Base-by-base conservation (phyloP, 768 basidiomycete species). In the Phylloporus sp. region DNA sequence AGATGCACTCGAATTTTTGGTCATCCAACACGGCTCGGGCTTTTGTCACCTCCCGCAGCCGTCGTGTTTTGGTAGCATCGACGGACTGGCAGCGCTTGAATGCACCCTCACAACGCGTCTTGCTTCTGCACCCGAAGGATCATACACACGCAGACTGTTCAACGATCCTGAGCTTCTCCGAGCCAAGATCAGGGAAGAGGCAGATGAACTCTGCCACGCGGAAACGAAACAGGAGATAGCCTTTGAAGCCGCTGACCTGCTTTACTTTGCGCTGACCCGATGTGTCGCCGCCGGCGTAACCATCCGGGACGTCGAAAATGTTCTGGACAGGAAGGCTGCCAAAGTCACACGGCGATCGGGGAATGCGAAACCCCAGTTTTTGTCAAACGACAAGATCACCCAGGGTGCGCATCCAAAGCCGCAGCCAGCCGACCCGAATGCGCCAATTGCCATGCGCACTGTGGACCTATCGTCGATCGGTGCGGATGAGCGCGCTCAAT, bases 131-230 rank as follows among this genome's bases (percentile, higher is more conserved):
- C 94, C 94, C 0, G 85, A 85, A 58, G 94, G 93, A 6, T 94
- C 91, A 1, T 99, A 99, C 70, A 98, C 97, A 16, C 82, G 79
- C 45, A 76, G 91, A 47, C 72, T 99, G 24, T 97, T 98, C 71
- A 76, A 79, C 38, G 91, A 97, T 65, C 72, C 85, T 5, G 79
- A 77, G 41, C 77, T 99, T n/a, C 74, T 98, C 40, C 80, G 77
- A 41, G 86, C 93, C 46, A 99, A 99, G 76, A 93, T 99, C 57
- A 91, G 89, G 85, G 97, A 99, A 70, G 97, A 99, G 68, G 97
- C 97, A 0, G 91, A 95, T 60, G 97, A 99, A 69, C 79, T 99
- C n/a, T 95, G 93, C 66, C 77, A 77, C 16, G 91, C 91, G 22
- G 74, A 82, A 59, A 81, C 82, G 2, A 81, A 80, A 63, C 84